These are phyloP conservation scores for Aspergillus bridgeri DNA, from an alignment of 495 filamentous ascomycete genomes.

Conservation along the genomic window DNA sequence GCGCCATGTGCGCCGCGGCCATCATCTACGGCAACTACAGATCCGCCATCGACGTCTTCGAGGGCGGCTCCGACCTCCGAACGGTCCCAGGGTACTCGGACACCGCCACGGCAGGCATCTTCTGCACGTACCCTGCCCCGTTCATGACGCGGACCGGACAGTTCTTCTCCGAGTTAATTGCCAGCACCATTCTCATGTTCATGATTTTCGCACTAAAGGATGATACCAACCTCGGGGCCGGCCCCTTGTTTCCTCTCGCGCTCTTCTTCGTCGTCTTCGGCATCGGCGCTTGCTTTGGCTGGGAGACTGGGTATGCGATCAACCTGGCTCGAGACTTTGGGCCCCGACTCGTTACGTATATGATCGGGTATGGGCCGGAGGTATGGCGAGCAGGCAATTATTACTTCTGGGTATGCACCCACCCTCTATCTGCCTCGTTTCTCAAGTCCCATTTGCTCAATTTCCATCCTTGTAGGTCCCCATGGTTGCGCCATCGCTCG, in stretches of 20 bases:
- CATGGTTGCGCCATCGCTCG: conserved; percentile 57
- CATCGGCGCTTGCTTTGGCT: conserved; percentile 65
- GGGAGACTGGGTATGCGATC: conserved; percentile 67
- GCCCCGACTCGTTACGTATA: conserved; percentile 57
- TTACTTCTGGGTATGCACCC: conserved; percentile 56
- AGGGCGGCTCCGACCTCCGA: conserved; percentile 50
- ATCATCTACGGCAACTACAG: conserved; percentile 59
- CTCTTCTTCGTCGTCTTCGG: conserved; percentile 66
- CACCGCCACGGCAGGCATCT: conserved; percentile 61
- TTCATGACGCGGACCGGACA: conserved; percentile 57
- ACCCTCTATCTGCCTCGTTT: neutral
- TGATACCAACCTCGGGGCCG: conserved; percentile 48
- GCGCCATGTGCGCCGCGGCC: conserved; percentile 51
- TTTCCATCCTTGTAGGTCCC: conserved; percentile 33
- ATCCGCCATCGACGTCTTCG: conserved; percentile 51
- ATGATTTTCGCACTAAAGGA: conserved; percentile 66
- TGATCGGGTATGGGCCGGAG: conserved; percentile 59
- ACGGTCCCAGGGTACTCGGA: conserved; percentile 54
- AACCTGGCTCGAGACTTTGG: conserved; percentile 67
- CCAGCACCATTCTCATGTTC: conserved; percentile 60
- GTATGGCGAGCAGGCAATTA: conserved; percentile 62
- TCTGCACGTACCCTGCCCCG: conserved; percentile 61
- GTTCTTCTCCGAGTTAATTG: conserved; percentile 65
- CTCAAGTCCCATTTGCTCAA: neutral
- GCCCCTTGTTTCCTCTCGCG: conserved; percentile 49